phyloP scores from a whole-genome alignment of 805 yeast species.

The Yarrowia hollandica region DNA sequence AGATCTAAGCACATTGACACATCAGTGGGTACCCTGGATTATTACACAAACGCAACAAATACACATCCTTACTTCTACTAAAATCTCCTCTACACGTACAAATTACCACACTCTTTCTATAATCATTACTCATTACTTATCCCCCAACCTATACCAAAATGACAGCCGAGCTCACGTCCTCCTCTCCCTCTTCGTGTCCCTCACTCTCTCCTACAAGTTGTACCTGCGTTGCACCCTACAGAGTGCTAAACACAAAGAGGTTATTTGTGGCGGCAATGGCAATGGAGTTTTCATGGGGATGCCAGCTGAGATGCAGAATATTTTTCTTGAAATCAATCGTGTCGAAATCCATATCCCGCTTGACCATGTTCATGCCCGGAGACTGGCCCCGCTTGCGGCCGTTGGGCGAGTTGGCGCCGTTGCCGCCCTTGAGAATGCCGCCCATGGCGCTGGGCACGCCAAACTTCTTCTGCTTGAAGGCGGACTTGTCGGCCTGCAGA shows the following conservation, averaged over 20 bases:
- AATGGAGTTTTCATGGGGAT: constrained; percentile 92
- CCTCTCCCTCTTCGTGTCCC: no score
- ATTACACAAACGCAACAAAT: no score
- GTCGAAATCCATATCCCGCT: constrained; percentile 68
- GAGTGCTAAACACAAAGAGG: constrained; percentile 45
- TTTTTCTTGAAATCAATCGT: constrained; percentile 91
- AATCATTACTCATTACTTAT: constrained; percentile 22
- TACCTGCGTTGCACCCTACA: constrained; percentile 34
- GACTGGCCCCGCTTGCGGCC: constrained; percentile 40
- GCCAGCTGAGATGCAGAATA: constrained; percentile 96
- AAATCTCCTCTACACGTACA: no score
- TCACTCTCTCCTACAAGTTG: no score
- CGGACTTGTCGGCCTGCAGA: constrained; percentile 96
- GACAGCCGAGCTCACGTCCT: no score
- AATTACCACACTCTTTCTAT: constrained; percentile 3
- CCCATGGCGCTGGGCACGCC: constrained; percentile 49
- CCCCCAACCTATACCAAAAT: constrained; percentile 10
- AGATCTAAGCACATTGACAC: no score
- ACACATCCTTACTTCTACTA: no score
- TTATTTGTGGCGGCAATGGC: constrained; percentile 99
- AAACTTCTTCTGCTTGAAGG: constrained; percentile 78
- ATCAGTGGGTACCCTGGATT: no score
- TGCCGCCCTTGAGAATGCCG: constrained; percentile 37
- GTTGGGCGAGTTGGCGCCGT: constrained; percentile 25
- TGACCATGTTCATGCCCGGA: constrained; percentile 47